phyloP scores from a whole-genome alignment of 768 basidiomycete genomes.

The Podaxis mareebaensis region DNA sequence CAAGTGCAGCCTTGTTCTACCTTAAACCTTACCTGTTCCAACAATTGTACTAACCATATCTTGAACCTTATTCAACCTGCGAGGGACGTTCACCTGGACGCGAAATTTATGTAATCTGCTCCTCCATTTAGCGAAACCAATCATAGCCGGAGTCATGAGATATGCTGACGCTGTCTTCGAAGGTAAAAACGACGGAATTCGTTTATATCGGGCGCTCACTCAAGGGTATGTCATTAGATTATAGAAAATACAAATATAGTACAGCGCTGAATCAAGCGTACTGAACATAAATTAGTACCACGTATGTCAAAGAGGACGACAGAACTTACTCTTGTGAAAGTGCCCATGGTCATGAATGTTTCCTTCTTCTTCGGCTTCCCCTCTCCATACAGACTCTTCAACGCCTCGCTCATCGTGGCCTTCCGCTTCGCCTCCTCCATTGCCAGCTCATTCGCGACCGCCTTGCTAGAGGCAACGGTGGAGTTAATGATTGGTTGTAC shows the following conservation, averaged over 20 bases:
- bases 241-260: background rate
- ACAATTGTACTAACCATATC: too few relatives aligned
- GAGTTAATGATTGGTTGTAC: conserved; percentile 48
- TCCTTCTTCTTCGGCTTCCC: conserved; percentile 62
- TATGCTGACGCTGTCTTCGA: background rate
- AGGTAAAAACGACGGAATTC: background rate
- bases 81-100: too few relatives aligned
- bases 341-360: conserved; percentile 91
- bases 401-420: conserved; percentile 81
- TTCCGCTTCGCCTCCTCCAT: conserved; percentile 83
- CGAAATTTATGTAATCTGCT: too few relatives aligned
- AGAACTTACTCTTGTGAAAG: conserved; percentile 81
- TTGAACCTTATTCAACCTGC: too few relatives aligned
- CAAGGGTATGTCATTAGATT: background rate
- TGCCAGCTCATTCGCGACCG: conserved; percentile 71
- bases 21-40: too few relatives aligned
- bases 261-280: conserved; percentile 20
- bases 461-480: conserved; percentile 57
- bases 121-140: too few relatives aligned
- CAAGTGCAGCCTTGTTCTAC: too few relatives aligned
- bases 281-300: conserved; percentile 14
- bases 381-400: conserved; percentile 78
- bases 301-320: background rate
- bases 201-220: background rate
- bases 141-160: background rate